Evolutionary conservation across 257 asterid genomes (phyloP).

Genomic region (Leptodermis oblonga): DNA sequence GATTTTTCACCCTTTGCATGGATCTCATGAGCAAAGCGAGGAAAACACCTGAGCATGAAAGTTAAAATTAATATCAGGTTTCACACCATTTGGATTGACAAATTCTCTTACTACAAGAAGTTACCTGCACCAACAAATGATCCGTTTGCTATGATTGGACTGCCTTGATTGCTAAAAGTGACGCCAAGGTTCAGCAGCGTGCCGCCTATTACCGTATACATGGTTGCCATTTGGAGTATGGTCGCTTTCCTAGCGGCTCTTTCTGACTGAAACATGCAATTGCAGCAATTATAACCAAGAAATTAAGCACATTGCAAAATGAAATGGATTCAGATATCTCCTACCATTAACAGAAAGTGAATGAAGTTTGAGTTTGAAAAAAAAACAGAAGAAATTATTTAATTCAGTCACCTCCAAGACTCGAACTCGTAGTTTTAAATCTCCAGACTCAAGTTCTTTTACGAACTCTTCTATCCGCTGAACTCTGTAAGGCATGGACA

Average conservation of each 20-base stretch:
- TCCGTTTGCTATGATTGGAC: constrained; percentile 51
- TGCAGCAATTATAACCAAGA: background rate
- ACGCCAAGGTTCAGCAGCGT: constrained; percentile 76
- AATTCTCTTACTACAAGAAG: background rate
- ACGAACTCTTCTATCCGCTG: constrained; percentile 83
- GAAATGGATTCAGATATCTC: background rate
- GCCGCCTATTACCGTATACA: constrained; percentile 75
- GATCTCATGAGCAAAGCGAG: constrained; percentile 59
- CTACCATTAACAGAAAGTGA: too few species aligned
- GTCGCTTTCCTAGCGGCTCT: constrained; percentile 94
- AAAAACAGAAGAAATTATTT: too few species aligned
- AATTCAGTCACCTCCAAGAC: constrained; percentile 71
- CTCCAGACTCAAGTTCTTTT: constrained; percentile 90
- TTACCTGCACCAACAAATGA: constrained; percentile 80
- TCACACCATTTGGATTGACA: background rate
- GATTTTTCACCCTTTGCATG: constrained; percentile 84
- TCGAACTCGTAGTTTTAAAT: constrained; percentile 86
- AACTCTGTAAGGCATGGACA: constrained; percentile 88
- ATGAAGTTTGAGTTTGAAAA: background rate
- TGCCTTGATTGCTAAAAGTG: constrained; percentile 60
- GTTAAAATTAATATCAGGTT: background rate
- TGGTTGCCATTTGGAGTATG: constrained; percentile 89
- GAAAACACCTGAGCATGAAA: constrained; percentile 60
- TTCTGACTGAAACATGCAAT: constrained; percentile 56
- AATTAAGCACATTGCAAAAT: background rate